These are phyloP conservation scores for Arthrobotrys sinensis DNA, from an alignment of 2,329 filamentous ascomycete species.

Conservation along the genomic window DNA sequence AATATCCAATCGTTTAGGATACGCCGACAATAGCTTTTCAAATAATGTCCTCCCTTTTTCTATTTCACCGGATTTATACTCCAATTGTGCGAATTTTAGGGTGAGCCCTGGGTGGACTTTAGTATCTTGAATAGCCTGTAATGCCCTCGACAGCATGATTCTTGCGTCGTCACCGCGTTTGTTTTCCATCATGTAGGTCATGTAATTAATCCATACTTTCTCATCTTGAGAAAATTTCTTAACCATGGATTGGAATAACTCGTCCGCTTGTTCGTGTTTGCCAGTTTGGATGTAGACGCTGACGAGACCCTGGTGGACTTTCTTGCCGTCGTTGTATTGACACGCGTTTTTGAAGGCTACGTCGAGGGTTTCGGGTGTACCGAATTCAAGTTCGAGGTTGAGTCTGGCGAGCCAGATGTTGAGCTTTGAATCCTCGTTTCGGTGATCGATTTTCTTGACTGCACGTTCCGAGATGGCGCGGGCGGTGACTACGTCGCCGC, in stretches of 20 bases:
- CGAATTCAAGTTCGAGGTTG: slow-evolving; percentile 93
- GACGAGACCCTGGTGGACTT: slow-evolving; percentile 88
- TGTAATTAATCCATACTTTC: slow-evolving; percentile 93
- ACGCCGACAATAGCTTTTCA: slow-evolving; percentile 85
- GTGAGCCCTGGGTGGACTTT: slow-evolving; percentile 80
- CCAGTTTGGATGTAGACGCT: slow-evolving; percentile 95
- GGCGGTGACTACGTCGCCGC: slow-evolving; percentile 89
- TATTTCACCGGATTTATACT: slow-evolving; percentile 90
- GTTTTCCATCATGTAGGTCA: slow-evolving; percentile 82
- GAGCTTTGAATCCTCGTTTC: slow-evolving; percentile 82
- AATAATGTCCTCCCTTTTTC: slow-evolving; percentile 96
- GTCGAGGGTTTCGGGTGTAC: slow-evolving; percentile 84
- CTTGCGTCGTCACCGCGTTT: slow-evolving; percentile 81
- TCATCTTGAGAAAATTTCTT: slow-evolving; percentile 89
- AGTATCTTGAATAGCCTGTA: slow-evolving; percentile 80
- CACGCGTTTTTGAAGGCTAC: slow-evolving; percentile 92
- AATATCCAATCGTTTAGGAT: slow-evolving; percentile 89
- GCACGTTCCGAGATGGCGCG: slow-evolving; percentile 91
- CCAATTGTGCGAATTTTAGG: slow-evolving; percentile 89
- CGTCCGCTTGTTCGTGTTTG: slow-evolving; percentile 90
- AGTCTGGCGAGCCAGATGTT: slow-evolving; percentile 96
- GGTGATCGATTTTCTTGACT: slow-evolving; percentile 89
- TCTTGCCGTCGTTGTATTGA: slow-evolving; percentile 91
- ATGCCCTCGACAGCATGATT: slow-evolving; percentile 83
- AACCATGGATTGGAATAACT: slow-evolving; percentile 85